phyloP scores from a whole-genome alignment of 75 land plant genomes.

The Picea sitchensis region DNA sequence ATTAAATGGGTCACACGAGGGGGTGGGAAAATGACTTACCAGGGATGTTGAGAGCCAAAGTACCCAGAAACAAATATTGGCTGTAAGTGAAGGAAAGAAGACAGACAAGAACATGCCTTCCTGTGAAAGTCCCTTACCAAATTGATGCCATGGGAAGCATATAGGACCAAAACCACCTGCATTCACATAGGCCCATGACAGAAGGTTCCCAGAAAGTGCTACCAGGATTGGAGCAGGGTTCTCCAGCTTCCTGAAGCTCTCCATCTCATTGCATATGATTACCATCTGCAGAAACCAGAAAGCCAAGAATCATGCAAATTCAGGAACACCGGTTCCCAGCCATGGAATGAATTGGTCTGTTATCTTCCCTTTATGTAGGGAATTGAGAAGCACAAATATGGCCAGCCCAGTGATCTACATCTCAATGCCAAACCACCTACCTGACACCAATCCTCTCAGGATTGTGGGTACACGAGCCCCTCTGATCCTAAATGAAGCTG shows the following conservation, averaged over 20 bases:
- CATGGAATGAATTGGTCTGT: conserved; percentile 24
- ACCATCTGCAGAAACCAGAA: conserved; percentile 74
- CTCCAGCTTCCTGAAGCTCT: conserved; percentile 71
- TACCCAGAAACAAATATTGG: conserved; percentile 91
- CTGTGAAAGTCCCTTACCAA: conserved; percentile 14
- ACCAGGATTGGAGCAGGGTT: conserved; percentile 87
- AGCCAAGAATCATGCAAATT: conserved; percentile 64
- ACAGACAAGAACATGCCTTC: conserved; percentile 61
- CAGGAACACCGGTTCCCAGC: conserved; percentile 58
- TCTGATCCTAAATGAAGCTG: conserved; percentile 70
- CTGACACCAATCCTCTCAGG: conserved; percentile 78
- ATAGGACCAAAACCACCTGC: conserved; percentile 82
- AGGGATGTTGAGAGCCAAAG: conserved; percentile 84
- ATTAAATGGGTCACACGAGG: background rate
- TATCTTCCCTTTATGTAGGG: conserved; percentile 3
- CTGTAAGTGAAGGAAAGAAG: conserved; percentile 94
- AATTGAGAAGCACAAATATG: conserved; percentile 55
- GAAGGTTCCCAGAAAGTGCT: conserved; percentile 40
- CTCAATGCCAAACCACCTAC: conserved; percentile 98
- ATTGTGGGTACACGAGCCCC: conserved; percentile 85
- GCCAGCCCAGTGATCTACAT: conserved; percentile 92
- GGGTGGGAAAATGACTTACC: conserved; percentile 13
- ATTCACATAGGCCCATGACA: conserved; percentile 75
- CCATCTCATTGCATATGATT: conserved; percentile 79
- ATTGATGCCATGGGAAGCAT: conserved; percentile 48